phyloP scores from a whole-genome alignment of 306 rosid species.

The Prunus kanzakura region DNA sequence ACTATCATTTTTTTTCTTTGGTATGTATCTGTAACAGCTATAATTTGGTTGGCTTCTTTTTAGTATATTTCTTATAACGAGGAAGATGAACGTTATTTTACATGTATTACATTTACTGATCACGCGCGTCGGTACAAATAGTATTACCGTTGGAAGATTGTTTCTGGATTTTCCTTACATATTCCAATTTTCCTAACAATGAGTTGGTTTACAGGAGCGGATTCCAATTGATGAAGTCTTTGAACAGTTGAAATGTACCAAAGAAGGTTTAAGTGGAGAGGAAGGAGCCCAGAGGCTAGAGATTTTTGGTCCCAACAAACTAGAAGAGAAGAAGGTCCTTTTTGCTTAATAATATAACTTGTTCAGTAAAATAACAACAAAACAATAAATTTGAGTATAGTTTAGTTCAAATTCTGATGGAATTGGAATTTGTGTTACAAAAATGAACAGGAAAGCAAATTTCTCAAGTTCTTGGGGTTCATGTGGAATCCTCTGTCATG shows the following conservation, averaged over 20 bases:
- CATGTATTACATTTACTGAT: background rate
- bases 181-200: conserved; percentile 9
- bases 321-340: conserved; percentile 90
- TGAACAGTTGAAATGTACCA: conserved; percentile 77
- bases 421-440: background rate
- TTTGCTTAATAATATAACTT: background rate
- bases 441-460: conserved; percentile 74
- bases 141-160: no score
- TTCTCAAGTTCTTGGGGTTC: conserved; percentile 95
- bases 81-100: background rate
- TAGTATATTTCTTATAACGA: no score
- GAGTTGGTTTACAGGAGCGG: conserved; percentile 60
- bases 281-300: conserved; percentile 86
- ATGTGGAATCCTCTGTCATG: conserved; percentile 99
- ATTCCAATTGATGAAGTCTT: conserved; percentile 95
- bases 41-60: background rate
- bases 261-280: conserved; percentile 62
- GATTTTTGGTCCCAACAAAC: conserved; percentile 95
- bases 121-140: no score
- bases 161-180: no score
- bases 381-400: background rate
- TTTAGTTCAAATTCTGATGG: conserved; percentile 21
- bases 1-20: background rate
- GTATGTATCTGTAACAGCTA: background rate
- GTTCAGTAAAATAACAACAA: background rate